Percentiles rank a stretch among this genome's conserved stretches.
Conservation (phyloP, 2,329 filamentous ascomycete species). For the Setomelanomma holmii region DNA sequence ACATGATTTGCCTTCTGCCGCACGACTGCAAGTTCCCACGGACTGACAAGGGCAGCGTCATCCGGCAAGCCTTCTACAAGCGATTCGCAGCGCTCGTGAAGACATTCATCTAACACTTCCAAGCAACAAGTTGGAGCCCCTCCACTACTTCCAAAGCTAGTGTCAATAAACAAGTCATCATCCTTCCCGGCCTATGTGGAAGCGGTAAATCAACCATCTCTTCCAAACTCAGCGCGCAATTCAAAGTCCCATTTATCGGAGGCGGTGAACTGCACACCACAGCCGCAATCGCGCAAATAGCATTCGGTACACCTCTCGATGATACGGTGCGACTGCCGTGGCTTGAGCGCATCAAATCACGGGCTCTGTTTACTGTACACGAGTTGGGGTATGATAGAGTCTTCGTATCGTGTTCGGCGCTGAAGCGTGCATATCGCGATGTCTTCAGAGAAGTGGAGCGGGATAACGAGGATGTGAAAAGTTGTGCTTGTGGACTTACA, state of each 20-base stretch:
- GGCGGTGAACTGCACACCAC: constrained; percentile 50
- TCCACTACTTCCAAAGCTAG: not conserved
- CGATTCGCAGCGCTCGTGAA: constrained; percentile 48
- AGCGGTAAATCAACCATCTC: constrained; percentile 53
- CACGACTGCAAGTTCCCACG: constrained; percentile 56
- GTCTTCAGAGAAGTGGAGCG: constrained; percentile 30
- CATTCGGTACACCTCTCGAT: constrained; percentile 33
- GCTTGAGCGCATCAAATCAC: constrained; percentile 34
- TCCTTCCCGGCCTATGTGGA: constrained; percentile 52
- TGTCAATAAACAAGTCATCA: constrained; percentile 36
- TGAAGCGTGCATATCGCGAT: constrained; percentile 46
- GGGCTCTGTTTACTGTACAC: constrained; percentile 10
- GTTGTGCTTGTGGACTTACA: constrained; percentile 50
- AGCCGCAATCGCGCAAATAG: constrained; percentile 45
- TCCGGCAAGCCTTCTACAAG: constrained; percentile 60
- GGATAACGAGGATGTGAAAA: constrained; percentile 15
- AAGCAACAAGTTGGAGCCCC: constrained; percentile 16
- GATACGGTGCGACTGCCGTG: constrained; percentile 39
- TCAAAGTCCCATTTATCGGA: constrained; percentile 50
- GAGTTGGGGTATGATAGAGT: constrained; percentile 23
- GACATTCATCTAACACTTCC: constrained; percentile 31
- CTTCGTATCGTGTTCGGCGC: constrained; percentile 52
- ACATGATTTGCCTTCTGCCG: constrained; percentile 60
- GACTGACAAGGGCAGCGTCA: constrained; percentile 66
- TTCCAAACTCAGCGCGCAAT: constrained; percentile 32